Conservation (phyloP, 352 stramenopile species). For the Elongisporangium undulatum region DNA sequence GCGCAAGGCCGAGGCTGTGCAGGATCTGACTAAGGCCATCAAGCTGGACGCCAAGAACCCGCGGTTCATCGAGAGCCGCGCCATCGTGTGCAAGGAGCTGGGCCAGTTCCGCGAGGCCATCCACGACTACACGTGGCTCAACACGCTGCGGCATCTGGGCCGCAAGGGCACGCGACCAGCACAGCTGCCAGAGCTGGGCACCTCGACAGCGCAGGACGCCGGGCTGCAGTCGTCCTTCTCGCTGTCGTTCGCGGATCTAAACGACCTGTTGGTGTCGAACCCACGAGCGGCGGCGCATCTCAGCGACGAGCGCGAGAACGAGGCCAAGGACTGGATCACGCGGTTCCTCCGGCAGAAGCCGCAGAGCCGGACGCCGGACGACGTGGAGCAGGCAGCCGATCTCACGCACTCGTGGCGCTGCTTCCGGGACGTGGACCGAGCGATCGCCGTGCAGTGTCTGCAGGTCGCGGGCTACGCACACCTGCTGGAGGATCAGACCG, state of each 20-base stretch:
- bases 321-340: conserved; percentile 30
- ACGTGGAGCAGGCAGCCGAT: conserved; percentile 23
- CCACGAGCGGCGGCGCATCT: conserved; percentile 19
- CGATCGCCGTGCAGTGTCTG: conserved; percentile 51
- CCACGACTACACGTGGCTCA: conserved; percentile 62
- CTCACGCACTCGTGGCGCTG: conserved; percentile 37
- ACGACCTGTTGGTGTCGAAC: conserved; percentile 17
- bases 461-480: conserved; percentile 26
- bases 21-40: conserved; percentile 54
- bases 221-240: conserved; percentile 14
- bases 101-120: conserved; percentile 67
- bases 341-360: conserved; percentile 33
- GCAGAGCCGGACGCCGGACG: conserved; percentile 12
- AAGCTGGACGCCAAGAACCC: conserved; percentile 65
- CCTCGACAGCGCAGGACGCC: not conserved
- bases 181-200: not conserved
- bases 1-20: conserved; percentile 34
- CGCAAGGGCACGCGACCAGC: not conserved
- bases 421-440: conserved; percentile 42
- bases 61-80: conserved; percentile 60
- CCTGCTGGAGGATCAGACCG: conserved; percentile 28
- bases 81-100: conserved; percentile 51
- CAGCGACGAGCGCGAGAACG: conserved; percentile 29
- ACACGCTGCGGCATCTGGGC: conserved; percentile 31
- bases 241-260: conserved; percentile 16